Evolutionary conservation across 73 alveolate species (phyloP).

Genomic region (Paramecium pentaurelia): DNA sequence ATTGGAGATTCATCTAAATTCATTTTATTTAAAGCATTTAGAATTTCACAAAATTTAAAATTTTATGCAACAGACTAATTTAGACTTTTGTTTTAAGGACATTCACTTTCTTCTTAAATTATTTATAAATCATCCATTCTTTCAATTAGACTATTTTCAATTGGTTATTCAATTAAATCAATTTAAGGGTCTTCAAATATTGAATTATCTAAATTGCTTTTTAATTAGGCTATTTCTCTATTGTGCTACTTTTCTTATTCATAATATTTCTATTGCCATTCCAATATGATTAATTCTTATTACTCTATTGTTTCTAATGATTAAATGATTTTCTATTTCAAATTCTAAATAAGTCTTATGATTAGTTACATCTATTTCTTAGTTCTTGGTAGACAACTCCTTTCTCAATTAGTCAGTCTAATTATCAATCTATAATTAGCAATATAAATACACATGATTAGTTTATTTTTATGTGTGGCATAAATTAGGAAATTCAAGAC

Average conservation of each 20-base stretch:
- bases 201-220: background rate
- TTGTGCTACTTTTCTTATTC: background rate
- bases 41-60: background rate
- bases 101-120: background rate
- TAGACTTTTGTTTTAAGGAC: background rate
- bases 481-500: background rate
- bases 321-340: background rate
- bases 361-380: background rate
- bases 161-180: background rate
- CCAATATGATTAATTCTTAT: background rate
- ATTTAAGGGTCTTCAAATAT: background rate
- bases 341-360: background rate
- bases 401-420: background rate
- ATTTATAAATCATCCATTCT: background rate
- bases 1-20: background rate
- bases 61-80: background rate
- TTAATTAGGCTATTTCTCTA: background rate
- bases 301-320: background rate
- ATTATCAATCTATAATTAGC: background rate
- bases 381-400: background rate
- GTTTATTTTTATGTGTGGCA: background rate
- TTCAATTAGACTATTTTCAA: background rate
- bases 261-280: background rate
- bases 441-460: slow-evolving; percentile 9
- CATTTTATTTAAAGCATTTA: background rate